Conservation (phyloP, 179 eudicot species). For the Vitellaria paradoxa region DNA sequence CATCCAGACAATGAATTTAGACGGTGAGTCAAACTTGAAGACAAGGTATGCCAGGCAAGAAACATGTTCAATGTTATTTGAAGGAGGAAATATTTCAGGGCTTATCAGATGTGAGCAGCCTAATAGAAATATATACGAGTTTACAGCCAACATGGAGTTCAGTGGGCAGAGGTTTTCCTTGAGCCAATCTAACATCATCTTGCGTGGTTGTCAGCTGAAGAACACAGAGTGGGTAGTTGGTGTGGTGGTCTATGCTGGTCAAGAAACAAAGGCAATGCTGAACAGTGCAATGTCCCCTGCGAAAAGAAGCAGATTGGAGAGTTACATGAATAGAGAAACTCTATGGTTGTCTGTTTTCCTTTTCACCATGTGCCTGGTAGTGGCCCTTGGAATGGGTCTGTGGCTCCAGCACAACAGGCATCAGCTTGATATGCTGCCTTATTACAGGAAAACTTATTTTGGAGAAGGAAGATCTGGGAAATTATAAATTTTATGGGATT, state of each 20-base stretch:
- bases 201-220: slow-evolving; percentile 97
- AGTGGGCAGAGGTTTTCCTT: slow-evolving; percentile 66
- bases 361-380: slow-evolving; percentile 80
- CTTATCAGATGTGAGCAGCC: slow-evolving; percentile 91
- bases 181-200: slow-evolving; percentile 84
- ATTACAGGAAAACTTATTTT: slow-evolving; percentile 68
- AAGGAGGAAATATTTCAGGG: slow-evolving; percentile 56
- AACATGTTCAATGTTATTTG: slow-evolving; percentile 60
- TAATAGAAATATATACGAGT: slow-evolving; percentile 89
- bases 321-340: slow-evolving; percentile 89
- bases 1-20: slow-evolving; percentile 94
- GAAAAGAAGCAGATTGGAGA: slow-evolving; percentile 87
- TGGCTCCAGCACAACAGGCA: slow-evolving; percentile 70
- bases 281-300: slow-evolving; percentile 88
- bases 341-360: slow-evolving; percentile 86
- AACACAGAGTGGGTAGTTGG: slow-evolving; percentile 94
- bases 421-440: slow-evolving; percentile 80
- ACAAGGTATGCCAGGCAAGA: slow-evolving; percentile 96
- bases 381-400: slow-evolving; percentile 81
- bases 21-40: slow-evolving; percentile 95
- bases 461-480: slow-evolving; percentile 42
- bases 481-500: slow-evolving; percentile 68
- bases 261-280: slow-evolving; percentile 96
- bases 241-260: slow-evolving; percentile 92
- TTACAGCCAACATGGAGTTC: slow-evolving; percentile 87